A percentile compares a stretch with the other conserved stretches of the same genome.
Evolutionary conservation across 352 stramenopile genomes (phyloP).

Genomic region (Phytophthora sansomeana): DNA sequence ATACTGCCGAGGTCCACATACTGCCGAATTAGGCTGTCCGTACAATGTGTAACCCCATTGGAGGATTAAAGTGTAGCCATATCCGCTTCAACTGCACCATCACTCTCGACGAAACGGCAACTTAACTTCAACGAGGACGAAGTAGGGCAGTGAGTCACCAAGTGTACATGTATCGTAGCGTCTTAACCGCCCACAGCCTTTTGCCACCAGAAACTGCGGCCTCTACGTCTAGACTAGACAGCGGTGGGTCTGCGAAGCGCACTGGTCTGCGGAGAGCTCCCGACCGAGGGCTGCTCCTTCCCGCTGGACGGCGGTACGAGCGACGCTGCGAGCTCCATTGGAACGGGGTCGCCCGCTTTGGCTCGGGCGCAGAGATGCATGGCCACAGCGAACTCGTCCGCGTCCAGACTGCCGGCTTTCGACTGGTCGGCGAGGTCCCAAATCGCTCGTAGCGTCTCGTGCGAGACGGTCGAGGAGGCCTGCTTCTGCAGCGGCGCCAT

Average conservation of each 20-base stretch:
- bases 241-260: conserved; percentile 21
- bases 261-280: conserved; percentile 22
- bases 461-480: conserved; percentile 54
- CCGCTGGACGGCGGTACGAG: conserved; percentile 69
- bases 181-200: not conserved
- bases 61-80: conserved; percentile 18
- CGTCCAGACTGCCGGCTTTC: conserved; percentile 89
- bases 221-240: conserved; percentile 23
- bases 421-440: conserved; percentile 93
- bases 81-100: conserved; percentile 32
- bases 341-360: conserved; percentile 79
- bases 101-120: conserved; percentile 27
- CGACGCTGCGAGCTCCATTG: conserved; percentile 55
- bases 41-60: too few species aligned
- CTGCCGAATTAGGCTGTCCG: too few species aligned
- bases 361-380: conserved; percentile 88
- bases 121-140: conserved; percentile 14
- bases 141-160: not conserved
- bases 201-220: conserved; percentile 1
- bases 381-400: conserved; percentile 91
- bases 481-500: conserved; percentile 80
- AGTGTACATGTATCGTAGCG: conserved; percentile 12
- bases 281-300: conserved; percentile 15
- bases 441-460: conserved; percentile 84
- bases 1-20: too few species aligned